Percentiles rank a stretch among this genome's conserved stretches.
Conservation (phyloP, 805 yeast species). For the Teunomyces gatunensis region DNA sequence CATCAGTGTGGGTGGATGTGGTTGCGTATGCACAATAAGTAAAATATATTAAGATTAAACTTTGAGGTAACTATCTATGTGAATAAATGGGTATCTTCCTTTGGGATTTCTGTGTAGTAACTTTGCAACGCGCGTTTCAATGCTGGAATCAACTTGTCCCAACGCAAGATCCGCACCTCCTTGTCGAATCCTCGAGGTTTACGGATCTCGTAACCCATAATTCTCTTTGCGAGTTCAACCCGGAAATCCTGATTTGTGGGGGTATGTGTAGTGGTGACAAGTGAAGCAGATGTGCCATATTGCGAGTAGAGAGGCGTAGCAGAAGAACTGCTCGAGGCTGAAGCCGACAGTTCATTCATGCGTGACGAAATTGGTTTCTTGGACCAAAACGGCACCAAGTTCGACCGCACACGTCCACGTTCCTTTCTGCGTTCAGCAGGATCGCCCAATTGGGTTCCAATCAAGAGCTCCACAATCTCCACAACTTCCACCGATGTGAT, state of each 20-base stretch:
- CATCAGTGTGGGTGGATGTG: too few species aligned
- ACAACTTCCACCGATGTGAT: slow-evolving; percentile 68
- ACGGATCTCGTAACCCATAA: slow-evolving; percentile 60
- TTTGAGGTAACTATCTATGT: background rate
- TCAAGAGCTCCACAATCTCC: slow-evolving; percentile 59
- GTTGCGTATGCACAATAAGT: background rate
- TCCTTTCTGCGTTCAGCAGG: slow-evolving; percentile 57
- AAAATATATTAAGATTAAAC: background rate
- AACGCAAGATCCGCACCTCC: slow-evolving; percentile 59
- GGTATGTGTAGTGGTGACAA: background rate
- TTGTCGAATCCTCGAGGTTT: slow-evolving; percentile 70
- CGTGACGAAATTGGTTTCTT: slow-evolving; percentile 54
- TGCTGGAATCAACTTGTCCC: slow-evolving; percentile 61
- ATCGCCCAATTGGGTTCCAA: slow-evolving; percentile 47
- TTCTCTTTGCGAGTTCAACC: slow-evolving; percentile 58
- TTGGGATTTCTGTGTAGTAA: slow-evolving; percentile 59
- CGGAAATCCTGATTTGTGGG: slow-evolving; percentile 37
- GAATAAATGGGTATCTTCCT: slow-evolving; percentile 10
- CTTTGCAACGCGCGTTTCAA: slow-evolving; percentile 62
- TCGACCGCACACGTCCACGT: slow-evolving; percentile 64
- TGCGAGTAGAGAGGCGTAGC: slow-evolving; percentile 3
- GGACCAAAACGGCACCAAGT: slow-evolving; percentile 66
- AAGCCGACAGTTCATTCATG: slow-evolving; percentile 24
- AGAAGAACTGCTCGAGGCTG: slow-evolving; percentile 9
- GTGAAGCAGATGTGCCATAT: background rate